A percentile compares a stretch with the other conserved stretches of the same genome.
Conservation (phyloP, 163 green algal genomes). For the Smithsoniella earleae region DNA sequence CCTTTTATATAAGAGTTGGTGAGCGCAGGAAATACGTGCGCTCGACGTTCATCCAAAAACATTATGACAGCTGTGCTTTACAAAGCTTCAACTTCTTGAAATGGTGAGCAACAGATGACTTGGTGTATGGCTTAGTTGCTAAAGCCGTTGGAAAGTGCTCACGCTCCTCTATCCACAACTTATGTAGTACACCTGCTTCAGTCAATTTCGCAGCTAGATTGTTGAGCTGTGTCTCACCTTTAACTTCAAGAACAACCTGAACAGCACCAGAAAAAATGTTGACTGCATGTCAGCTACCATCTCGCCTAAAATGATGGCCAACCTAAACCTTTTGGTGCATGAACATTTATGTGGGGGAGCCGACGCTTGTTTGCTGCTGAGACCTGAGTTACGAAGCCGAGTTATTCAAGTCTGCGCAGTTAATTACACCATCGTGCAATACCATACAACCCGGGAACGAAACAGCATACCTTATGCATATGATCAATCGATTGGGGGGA, state of each 20-base stretch:
- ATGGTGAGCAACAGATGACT: conserved; percentile 48
- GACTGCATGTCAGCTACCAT: neutral
- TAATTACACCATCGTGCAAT: neutral
- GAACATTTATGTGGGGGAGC: neutral
- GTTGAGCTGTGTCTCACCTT: conserved; percentile 61
- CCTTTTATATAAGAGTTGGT: too few species aligned
- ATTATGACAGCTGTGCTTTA: conserved; percentile 43
- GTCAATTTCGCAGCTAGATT: conserved; percentile 47
- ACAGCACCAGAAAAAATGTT: conserved; percentile 19
- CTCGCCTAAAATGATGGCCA: neutral
- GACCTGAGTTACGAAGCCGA: too few species aligned
- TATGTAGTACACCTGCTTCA: conserved; percentile 58
- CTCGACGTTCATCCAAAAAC: too few species aligned
- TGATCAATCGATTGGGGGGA: conserved; percentile 58
- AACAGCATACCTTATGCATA: conserved; percentile 84
- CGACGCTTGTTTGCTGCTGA: too few species aligned
- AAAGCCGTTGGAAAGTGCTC: conserved; percentile 82
- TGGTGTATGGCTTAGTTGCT: conserved; percentile 75
- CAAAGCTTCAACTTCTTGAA: conserved; percentile 91
- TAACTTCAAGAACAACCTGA: conserved; percentile 83
- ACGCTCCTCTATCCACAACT: conserved; percentile 94
- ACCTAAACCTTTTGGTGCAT: neutral
- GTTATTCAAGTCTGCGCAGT: too few species aligned
- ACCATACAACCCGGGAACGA: neutral
- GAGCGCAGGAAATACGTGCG: too few species aligned